phyloP scores from a whole-genome alignment of 73 alveolate genomes.

The Uronychia setigera region DNA sequence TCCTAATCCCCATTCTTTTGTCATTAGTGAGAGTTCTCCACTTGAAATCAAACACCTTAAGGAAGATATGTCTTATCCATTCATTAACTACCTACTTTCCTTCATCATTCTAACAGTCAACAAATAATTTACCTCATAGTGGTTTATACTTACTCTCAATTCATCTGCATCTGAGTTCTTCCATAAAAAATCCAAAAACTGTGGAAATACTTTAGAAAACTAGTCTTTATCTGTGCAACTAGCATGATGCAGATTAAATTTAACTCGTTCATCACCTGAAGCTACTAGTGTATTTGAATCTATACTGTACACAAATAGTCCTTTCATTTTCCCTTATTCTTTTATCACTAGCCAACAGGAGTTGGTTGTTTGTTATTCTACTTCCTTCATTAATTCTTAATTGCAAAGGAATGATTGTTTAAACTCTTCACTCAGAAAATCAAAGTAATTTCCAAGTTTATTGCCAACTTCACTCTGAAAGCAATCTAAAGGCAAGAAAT shows the following conservation, averaged over 20 bases:
- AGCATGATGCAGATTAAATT: neutral
- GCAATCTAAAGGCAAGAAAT: too few relatives aligned
- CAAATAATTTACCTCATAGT: neutral
- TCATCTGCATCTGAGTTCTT: neutral
- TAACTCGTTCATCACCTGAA: neutral
- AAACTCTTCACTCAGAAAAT: too few relatives aligned
- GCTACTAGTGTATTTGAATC: neutral
- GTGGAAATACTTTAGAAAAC: neutral
- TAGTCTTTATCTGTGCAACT: neutral
- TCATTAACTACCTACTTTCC: neutral
- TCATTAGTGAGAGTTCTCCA: neutral
- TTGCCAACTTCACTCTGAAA: too few relatives aligned
- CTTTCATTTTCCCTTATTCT: neutral
- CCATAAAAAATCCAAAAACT: neutral
- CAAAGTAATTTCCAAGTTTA: too few relatives aligned
- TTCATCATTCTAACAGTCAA: neutral
- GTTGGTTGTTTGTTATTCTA: neutral
- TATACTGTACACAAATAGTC: neutral
- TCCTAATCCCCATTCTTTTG: neutral
- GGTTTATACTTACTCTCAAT: neutral
- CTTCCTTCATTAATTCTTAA: neutral
- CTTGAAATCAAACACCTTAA: neutral
- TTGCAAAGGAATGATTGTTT: too few relatives aligned
- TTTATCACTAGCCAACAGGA: neutral
- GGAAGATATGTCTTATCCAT: neutral